Evolutionary conservation across 768 basidiomycete species (phyloP).

Genomic region (Sporobolomyces pararoseus): DNA sequence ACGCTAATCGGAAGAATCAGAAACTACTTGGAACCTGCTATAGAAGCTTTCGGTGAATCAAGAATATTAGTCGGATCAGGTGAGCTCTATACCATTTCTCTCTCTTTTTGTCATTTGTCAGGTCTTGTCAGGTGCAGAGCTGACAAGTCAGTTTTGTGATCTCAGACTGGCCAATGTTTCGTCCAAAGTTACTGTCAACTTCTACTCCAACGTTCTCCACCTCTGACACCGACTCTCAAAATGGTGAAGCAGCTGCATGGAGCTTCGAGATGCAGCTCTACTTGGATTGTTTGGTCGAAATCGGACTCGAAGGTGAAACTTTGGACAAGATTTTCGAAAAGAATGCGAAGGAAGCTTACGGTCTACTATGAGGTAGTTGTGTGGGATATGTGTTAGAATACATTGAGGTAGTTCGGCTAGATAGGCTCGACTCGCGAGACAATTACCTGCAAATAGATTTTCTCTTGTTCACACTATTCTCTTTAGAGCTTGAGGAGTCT

Average conservation of each 20-base stretch:
- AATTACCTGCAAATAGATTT: no score
- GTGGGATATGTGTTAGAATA: no score
- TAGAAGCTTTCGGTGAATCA: slow-evolving; percentile 36
- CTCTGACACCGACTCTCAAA: neutral
- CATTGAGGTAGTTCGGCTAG: no score
- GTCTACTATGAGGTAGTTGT: neutral
- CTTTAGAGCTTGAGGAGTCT: no score
- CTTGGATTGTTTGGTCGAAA: slow-evolving; percentile 27
- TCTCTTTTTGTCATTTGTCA: neutral
- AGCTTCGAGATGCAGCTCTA: slow-evolving; percentile 38
- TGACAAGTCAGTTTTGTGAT: neutral
- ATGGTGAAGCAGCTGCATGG: slow-evolving; percentile 20
- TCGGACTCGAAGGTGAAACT: slow-evolving; percentile 33
- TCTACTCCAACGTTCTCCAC: neutral
- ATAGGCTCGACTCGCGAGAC: no score
- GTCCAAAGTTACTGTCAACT: slow-evolving; percentile 3
- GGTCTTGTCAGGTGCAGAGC: no score
- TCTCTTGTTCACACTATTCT: no score
- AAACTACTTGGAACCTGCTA: slow-evolving; percentile 28
- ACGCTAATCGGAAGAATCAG: slow-evolving; percentile 16
- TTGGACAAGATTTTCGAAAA: slow-evolving; percentile 29
- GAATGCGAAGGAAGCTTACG: slow-evolving; percentile 29
- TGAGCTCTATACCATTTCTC: neutral
- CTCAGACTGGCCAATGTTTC: slow-evolving; percentile 42
- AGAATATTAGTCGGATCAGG: slow-evolving; percentile 20